These are phyloP conservation scores for Fraxinus sp. DNA, from an alignment of 305 asterid species.

Conservation along the genomic window DNA sequence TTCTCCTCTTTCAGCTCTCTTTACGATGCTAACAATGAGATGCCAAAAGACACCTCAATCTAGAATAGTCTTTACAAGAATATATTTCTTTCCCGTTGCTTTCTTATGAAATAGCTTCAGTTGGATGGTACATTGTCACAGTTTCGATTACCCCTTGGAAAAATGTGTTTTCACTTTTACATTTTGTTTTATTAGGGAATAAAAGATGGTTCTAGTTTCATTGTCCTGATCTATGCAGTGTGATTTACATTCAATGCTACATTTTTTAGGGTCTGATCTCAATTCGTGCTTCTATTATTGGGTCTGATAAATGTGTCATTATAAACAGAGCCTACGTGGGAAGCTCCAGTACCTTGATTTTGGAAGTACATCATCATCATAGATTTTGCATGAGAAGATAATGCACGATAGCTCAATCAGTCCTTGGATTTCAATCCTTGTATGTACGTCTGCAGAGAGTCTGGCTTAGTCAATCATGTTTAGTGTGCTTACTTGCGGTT, in stretches of 20 bases:
- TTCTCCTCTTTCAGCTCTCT: neutral
- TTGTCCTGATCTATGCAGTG: neutral
- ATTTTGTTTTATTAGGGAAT: neutral
- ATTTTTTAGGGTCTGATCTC: neutral
- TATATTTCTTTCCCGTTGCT: neutral
- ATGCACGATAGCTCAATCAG: constrained; percentile 50
- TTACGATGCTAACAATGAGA: neutral
- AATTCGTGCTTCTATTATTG: neutral
- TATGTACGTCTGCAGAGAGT: constrained; percentile 36
- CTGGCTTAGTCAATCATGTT: constrained; percentile 33
- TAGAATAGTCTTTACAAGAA: neutral
- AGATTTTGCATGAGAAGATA: constrained; percentile 30
- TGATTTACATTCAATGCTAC: neutral
- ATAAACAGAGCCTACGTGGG: constrained; percentile 26
- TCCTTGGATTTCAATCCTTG: constrained; percentile 35
- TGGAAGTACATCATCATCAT: constrained; percentile 23
- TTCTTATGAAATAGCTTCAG: neutral
- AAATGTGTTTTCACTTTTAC: neutral
- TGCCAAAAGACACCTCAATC: neutral
- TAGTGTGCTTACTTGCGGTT: constrained; percentile 43
- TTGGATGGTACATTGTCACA: neutral
- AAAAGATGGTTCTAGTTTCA: neutral
- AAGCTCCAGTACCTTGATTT: constrained; percentile 20
- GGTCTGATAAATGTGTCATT: constrained; percentile 6
- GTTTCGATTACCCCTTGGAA: neutral